phyloP scores from a whole-genome alignment of 2,329 filamentous ascomycete genomes.

The Xylaria sp. region DNA sequence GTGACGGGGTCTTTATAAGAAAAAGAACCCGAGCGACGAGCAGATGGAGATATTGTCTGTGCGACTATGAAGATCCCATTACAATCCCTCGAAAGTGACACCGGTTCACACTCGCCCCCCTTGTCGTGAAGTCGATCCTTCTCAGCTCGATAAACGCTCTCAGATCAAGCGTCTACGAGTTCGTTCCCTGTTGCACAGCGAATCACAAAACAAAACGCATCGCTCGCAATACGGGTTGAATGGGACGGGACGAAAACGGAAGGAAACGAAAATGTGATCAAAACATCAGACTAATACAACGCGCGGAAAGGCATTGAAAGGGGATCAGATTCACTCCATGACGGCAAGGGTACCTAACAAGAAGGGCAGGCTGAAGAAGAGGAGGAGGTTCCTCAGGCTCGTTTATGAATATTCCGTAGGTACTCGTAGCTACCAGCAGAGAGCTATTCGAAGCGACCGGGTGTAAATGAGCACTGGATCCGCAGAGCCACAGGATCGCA shows the following conservation, averaged over 20 bases:
- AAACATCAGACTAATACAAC: too few relatives aligned
- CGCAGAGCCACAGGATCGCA: constrained; percentile 29
- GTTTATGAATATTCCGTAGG: constrained; percentile 20
- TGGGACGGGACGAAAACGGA: constrained; percentile 22
- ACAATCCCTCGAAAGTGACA: constrained; percentile 15
- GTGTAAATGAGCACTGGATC: constrained; percentile 20
- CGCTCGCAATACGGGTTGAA: constrained; percentile 32
- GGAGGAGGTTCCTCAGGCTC: constrained; percentile 16
- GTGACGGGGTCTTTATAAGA: constrained; percentile 19
- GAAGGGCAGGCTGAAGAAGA: constrained; percentile 20
- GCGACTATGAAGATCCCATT: constrained; percentile 28
- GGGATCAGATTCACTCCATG: constrained; percentile 17
- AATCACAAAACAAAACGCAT: constrained; percentile 30
- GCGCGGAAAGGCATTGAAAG: constrained; percentile 15
- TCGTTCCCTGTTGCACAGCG: constrained; percentile 14
- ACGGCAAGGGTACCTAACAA: constrained; percentile 13
- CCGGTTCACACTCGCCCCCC: neutral
- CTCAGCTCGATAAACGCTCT: neutral
- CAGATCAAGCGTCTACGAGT: neutral
- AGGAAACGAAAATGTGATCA: constrained; percentile 22
- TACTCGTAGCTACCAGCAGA: too few relatives aligned
- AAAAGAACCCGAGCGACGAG: constrained; percentile 12
- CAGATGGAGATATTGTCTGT: constrained; percentile 17
- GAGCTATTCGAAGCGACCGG: constrained; percentile 1
- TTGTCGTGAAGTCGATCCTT: constrained; percentile 5